Base-by-base conservation (phyloP, 1,139 yeast species). In the Debaryomyces fabryi region DNA sequence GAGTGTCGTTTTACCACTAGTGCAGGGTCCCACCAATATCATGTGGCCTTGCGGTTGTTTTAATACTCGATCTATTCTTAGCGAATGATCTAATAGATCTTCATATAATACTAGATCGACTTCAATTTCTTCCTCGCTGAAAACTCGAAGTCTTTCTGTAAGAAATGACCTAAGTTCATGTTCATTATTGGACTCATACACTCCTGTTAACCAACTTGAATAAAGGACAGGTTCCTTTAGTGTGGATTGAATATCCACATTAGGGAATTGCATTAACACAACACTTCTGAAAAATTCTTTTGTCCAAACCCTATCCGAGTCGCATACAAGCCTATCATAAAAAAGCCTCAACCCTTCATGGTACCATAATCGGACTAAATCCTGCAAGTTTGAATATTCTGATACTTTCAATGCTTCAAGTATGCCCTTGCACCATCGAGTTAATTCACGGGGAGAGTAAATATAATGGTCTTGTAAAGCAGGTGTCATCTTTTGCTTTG, bases 41-140 rank as follows among this genome's bases (percentile, higher is more conserved):
- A 88, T 69, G 66, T 93, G 98, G 0, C 98, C 98, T 58, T 91
- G 97, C 0, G 87, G 85, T 60, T 91, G 96, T 50, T 85, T 77
- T 48, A 93, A 65, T 0, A 90, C 96, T 49, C 98, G 71, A 59
- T 92, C 97, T 47, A 92, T 83, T 49, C 96, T 69, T 34, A 92
- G 68, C 21, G 86, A 77, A 62, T 91, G 92, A 50, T 86, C 93
- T 12, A 92, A 66, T 52, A 90, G 71, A 8, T 86, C 92, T 48
- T 86, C 86, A 63, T 83, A 86, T 8, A 91, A 66, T 0, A 88
- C 80, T 29, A 90, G 64, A 4, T 82, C 72, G 3, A 78, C 76
- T 44, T 85, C 89, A 20, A 82, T 62, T 50, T 86, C 92, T 57
- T 88, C 96, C 49, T 90, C 97, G 46, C 86, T 76, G 60, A 89